These are phyloP conservation scores for Penicillium alfredii DNA, from an alignment of 495 filamentous ascomycete genomes.

Conservation along the genomic window DNA sequence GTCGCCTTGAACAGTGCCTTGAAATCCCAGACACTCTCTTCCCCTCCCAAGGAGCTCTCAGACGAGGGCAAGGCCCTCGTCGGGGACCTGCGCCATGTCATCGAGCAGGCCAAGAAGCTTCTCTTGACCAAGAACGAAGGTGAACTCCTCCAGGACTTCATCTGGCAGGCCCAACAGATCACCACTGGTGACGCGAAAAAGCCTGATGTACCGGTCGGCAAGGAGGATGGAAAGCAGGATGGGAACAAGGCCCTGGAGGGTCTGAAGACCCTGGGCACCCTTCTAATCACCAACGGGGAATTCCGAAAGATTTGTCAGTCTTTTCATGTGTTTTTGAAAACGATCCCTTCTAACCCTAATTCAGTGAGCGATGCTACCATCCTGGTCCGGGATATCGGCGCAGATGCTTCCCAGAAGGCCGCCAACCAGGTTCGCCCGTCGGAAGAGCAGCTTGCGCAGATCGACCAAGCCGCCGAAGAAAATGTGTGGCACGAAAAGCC, in stretches of 20 bases:
- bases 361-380: slow-evolving; percentile 80
- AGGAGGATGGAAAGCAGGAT: slow-evolving; percentile 71
- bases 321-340: neutral
- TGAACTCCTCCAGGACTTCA: slow-evolving; percentile 90
- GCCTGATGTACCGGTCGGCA: slow-evolving; percentile 63
- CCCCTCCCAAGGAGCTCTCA: slow-evolving; percentile 74
- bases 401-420: slow-evolving; percentile 81
- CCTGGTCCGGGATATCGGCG: slow-evolving; percentile 80
- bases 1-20: slow-evolving; percentile 83
- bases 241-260: slow-evolving; percentile 76
- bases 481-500: slow-evolving; percentile 93
- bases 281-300: slow-evolving; percentile 93
- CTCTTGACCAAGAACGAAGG: slow-evolving; percentile 95
- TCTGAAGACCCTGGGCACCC: slow-evolving; percentile 78
- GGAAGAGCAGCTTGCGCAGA: slow-evolving; percentile 67
- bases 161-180: slow-evolving; percentile 83
- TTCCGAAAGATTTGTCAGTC: slow-evolving; percentile 86
- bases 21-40: slow-evolving; percentile 55
- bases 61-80: slow-evolving; percentile 73
- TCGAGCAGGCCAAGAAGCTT: slow-evolving; percentile 80
- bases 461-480: slow-evolving; percentile 79
- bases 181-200: slow-evolving; percentile 48
- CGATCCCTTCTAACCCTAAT: slow-evolving; percentile 19
- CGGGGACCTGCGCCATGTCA: slow-evolving; percentile 69
- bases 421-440: slow-evolving; percentile 71